Base-by-base conservation (phyloP, 2,329 filamentous ascomycete species). In the Colletotrichum agaves region DNA sequence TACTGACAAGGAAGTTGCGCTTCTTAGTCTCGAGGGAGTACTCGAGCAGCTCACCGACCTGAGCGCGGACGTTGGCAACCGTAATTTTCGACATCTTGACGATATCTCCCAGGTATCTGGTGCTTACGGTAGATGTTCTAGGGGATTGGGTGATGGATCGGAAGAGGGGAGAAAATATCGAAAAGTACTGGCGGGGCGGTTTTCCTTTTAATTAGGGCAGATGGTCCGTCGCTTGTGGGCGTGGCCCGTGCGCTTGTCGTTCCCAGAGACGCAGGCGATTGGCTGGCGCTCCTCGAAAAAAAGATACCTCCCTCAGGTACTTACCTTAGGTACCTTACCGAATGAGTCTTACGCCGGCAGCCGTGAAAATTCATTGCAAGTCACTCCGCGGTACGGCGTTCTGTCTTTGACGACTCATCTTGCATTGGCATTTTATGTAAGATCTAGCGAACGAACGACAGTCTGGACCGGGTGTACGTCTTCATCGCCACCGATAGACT, bases 1-100 rank as follows among this genome's bases (percentile, higher is more conserved):
- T 31, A 64, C 68, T 69, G 19, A 67, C 93, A 82, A 97, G 88
- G 88, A 97, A 98, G 90, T 97, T 97, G 78, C 94, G 88, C 92
- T 97, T 97, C 92, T 97, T 97, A 84, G 92, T 93, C 84, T 97
- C 90, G 78, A 88, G 88, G 81, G 92, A 97, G 91, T 98, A 98
- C 80, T 97, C 91, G 79, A 99, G 92, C 79, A 99, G 89, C 83
- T 96, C 89, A 83, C 91, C 87, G 83, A 98, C 93, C 87, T 98
- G 95, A 83, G 89, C 87, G 89, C 94, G 93, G 89, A 97, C 94
- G 92, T 94, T 93, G 89, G 93, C 87, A 86, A 90, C 89, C 90
- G 91, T 92, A 85, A 93, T 93, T 85, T 94, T 71, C 69, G 69
- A 70, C 69, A 70, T 70, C 69, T 70, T 70, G 63, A 47, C 60